A percentile compares a stretch with the other conserved stretches of the same genome.
Evolutionary conservation across 176 grass and related monocot species (phyloP).

Genomic region (Eleusine coracana): DNA sequence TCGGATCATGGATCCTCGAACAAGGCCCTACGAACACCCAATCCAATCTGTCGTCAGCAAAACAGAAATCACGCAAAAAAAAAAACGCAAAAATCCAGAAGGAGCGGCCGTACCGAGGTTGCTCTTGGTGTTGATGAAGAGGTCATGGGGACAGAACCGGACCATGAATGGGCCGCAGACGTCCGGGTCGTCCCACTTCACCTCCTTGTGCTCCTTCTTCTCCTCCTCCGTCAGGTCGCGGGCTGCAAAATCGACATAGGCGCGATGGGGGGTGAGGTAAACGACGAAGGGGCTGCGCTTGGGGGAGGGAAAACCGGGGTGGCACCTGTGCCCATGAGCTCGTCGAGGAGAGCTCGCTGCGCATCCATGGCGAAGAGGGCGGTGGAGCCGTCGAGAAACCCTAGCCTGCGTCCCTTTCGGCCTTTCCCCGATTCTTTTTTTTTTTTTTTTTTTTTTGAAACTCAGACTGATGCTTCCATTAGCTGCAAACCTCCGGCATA

Average conservation of each 20-base stretch:
- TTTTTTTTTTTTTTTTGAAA: too few relatives aligned
- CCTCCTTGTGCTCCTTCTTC: conserved; percentile 78
- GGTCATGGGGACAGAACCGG: conserved; percentile 87
- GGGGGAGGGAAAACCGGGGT: conserved; percentile 1
- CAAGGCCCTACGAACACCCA: conserved; percentile 64
- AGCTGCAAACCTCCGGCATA: too few relatives aligned
- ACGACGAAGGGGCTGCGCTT: background rate
- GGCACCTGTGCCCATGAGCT: conserved; percentile 91
- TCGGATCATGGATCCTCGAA: conserved; percentile 87
- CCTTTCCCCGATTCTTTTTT: background rate
- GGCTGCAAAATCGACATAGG: conserved; percentile 44
- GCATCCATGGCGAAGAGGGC: conserved; percentile 66
- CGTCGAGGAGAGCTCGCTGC: conserved; percentile 90
- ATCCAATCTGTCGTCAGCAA: conserved; percentile 6
- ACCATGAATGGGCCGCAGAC: conserved; percentile 81
- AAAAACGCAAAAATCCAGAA: conserved; percentile 22
- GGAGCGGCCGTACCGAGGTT: conserved; percentile 58
- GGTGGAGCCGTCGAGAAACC: conserved; percentile 35
- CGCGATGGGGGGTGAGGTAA: conserved; percentile 22
- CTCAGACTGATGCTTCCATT: too few relatives aligned
- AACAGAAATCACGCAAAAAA: conserved; percentile 4
- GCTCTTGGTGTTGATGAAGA: conserved; percentile 94
- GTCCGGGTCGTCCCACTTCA: conserved; percentile 85
- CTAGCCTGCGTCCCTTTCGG: conserved; percentile 21
- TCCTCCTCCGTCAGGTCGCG: conserved; percentile 93